These are phyloP conservation scores for Heteromeles arbutifolia DNA, from an alignment of 306 rosid species.

Conservation along the genomic window DNA sequence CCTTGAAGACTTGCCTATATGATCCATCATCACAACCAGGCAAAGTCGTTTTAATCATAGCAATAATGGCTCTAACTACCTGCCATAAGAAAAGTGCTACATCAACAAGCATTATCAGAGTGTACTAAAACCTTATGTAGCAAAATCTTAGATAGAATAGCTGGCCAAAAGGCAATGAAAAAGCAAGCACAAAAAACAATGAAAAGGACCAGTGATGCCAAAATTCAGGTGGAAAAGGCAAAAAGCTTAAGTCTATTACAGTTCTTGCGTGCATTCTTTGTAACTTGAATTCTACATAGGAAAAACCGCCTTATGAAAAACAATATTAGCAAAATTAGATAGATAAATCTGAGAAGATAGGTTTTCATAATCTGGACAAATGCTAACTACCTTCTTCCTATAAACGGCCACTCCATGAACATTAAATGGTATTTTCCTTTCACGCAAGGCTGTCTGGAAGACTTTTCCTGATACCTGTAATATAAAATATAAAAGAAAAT, in stretches of 20 bases:
- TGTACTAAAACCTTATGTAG: no score
- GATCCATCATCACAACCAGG: slow-evolving; percentile 72
- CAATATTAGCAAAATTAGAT: background rate
- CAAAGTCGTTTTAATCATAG: slow-evolving; percentile 69
- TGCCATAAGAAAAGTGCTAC: slow-evolving; percentile 26
- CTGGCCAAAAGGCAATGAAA: background rate
- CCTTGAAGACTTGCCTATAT: slow-evolving; percentile 74
- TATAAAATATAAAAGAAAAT: background rate
- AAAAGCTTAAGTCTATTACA: background rate
- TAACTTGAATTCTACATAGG: background rate
- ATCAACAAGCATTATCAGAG: slow-evolving; percentile 7
- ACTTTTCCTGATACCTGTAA: slow-evolving; percentile 77
- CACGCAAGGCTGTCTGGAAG: slow-evolving; percentile 83
- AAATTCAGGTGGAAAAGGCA: background rate
- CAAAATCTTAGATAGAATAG: background rate
- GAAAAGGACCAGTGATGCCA: background rate
- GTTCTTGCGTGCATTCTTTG: background rate
- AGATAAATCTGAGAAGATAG: background rate
- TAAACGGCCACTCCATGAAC: slow-evolving; percentile 89
- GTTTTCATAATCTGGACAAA: slow-evolving; percentile 5
- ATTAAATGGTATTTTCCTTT: slow-evolving; percentile 88
- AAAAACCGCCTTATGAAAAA: background rate
- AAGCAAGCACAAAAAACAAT: background rate
- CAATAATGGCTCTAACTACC: slow-evolving; percentile 77
- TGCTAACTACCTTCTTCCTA: slow-evolving; percentile 64